These are phyloP conservation scores for Salix arbutifolia DNA, from an alignment of 345 rosid genomes.

Conservation along the genomic window DNA sequence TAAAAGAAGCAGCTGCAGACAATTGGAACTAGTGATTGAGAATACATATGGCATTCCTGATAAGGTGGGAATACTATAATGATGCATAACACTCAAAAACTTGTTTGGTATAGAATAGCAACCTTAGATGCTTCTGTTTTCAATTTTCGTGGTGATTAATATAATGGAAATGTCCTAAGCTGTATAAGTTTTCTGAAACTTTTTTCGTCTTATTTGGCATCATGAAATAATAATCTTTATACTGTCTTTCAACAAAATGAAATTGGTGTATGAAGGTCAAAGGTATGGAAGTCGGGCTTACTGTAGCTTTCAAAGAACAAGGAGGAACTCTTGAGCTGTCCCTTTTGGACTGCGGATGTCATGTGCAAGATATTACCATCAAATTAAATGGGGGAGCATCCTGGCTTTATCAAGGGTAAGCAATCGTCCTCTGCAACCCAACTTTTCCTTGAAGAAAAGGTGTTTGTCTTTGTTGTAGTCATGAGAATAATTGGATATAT, in stretches of 20 bases:
- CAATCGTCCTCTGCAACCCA: background rate
- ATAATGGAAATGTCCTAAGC: background rate
- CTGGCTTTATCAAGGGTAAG: constrained; percentile 82
- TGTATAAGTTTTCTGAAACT: background rate
- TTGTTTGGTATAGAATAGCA: background rate
- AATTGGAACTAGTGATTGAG: too few relatives aligned
- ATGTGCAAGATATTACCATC: constrained; percentile 51
- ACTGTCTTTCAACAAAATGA: background rate
- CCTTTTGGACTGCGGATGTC: constrained; percentile 40
- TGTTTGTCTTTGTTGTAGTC: background rate
- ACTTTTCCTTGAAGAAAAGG: background rate
- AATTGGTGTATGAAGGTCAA: constrained; percentile 41
- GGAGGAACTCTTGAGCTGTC: constrained; percentile 48
- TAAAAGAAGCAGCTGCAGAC: too few relatives aligned
- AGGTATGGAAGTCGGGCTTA: constrained; percentile 49
- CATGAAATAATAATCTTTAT: background rate
- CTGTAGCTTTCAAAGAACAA: constrained; percentile 32
- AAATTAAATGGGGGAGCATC: constrained; percentile 72
- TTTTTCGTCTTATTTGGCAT: too few relatives aligned
- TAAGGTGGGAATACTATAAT: background rate
- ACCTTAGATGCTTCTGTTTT: background rate
- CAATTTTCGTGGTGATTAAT: background rate
- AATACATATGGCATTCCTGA: too few relatives aligned
- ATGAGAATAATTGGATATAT: background rate
- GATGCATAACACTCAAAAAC: background rate